Evolutionary conservation across 1,284 basidiomycete genomes (phyloP).

Genomic region (Papiliotrema nemorosa): DNA sequence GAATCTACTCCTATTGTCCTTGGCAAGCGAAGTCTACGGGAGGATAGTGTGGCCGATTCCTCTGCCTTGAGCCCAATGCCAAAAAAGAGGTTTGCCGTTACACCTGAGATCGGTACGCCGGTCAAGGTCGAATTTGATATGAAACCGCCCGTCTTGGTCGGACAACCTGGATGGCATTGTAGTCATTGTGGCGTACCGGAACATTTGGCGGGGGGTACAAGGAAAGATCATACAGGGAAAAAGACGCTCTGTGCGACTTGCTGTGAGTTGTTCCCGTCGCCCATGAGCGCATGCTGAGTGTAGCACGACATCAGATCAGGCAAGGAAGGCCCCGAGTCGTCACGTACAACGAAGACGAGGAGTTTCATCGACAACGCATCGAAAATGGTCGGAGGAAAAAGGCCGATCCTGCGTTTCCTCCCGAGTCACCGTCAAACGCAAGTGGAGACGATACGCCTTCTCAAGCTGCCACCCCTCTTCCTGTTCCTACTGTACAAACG

Average conservation of each 20-base stretch:
- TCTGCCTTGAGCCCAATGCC: conserved; percentile 7
- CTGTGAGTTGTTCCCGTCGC: conserved; percentile 57
- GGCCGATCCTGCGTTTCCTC: conserved; percentile 3
- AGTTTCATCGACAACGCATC: conserved; percentile 61
- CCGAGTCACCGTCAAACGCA: background rate
- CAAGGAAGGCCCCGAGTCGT: conserved; percentile 19
- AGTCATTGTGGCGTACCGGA: conserved; percentile 88
- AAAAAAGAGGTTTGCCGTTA: background rate
- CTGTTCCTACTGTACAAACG: background rate
- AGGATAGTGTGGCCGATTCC: conserved; percentile 28
- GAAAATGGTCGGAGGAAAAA: conserved; percentile 54
- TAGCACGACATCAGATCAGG: conserved; percentile 16
- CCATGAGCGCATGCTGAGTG: too few species aligned
- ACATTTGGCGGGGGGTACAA: conserved; percentile 70
- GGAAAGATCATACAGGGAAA: conserved; percentile 75
- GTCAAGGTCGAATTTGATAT: background rate
- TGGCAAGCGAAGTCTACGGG: conserved; percentile 24
- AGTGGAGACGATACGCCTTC: background rate
- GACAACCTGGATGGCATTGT: conserved; percentile 72
- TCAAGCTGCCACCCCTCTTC: background rate
- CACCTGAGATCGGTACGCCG: background rate
- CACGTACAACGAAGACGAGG: conserved; percentile 53
- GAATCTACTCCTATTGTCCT: conserved; percentile 12
- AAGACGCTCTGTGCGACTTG: conserved; percentile 88
- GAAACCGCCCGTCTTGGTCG: conserved; percentile 32